Evolutionary conservation across 768 basidiomycete species (phyloP).

Genomic region (Suillus ampliporus): DNA sequence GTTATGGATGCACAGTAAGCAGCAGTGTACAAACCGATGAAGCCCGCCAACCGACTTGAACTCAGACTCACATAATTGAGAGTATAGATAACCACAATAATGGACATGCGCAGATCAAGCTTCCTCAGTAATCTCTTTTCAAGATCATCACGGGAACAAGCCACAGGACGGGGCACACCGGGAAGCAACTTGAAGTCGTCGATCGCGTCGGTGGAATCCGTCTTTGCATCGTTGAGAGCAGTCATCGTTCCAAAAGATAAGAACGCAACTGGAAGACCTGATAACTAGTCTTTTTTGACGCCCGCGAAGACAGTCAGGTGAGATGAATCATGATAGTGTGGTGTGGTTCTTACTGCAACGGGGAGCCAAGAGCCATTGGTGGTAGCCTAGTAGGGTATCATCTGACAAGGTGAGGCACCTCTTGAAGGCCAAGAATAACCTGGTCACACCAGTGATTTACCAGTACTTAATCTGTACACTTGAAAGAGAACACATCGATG

Average conservation of each 20-base stretch:
- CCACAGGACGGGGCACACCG: background rate
- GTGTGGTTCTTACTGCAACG: background rate
- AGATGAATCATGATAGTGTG: background rate
- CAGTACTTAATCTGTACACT: no score
- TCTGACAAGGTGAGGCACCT: conserved; percentile 1
- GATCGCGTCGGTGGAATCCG: background rate
- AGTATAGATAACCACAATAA: conserved; percentile 17
- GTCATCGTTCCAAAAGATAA: background rate
- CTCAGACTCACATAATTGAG: conserved; percentile 16
- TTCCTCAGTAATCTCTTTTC: conserved; percentile 14
- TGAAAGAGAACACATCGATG: no score
- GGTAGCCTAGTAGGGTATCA: background rate
- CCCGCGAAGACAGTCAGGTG: background rate
- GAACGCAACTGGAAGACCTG: background rate
- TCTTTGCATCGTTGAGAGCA: background rate
- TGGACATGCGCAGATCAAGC: conserved; percentile 16
- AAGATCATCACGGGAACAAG: background rate
- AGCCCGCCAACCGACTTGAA: background rate
- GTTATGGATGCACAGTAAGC: background rate
- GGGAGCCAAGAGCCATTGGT: background rate
- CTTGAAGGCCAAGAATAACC: background rate
- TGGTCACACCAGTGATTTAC: background rate
- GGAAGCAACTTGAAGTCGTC: background rate
- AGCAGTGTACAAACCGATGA: background rate
- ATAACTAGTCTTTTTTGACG: background rate